Base-by-base conservation (phyloP, 2,329 filamentous ascomycete species). In the Hymenoscyphus occultus region DNA sequence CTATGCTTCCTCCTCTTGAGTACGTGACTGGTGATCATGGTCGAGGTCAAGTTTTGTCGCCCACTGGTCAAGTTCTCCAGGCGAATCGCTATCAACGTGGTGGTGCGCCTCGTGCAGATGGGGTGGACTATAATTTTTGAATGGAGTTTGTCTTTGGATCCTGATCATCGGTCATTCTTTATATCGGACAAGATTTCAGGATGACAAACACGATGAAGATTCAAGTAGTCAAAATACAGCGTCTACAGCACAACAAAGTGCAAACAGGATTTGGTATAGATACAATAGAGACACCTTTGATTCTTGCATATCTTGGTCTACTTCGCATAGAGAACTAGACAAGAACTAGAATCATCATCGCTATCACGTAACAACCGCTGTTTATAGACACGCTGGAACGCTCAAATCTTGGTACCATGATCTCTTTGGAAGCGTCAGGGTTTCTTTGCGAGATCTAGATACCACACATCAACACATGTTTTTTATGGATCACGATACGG, bases 1-100 rank as follows among this genome's bases (percentile, higher is more conserved):
- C 48, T 12, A 54, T 28, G 10, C 48, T 54, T 54, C 48, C 48
- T 31, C 48, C 48, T 31, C 48, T 54, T 54, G 48, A 22, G 6
- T 54, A 54, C 9, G 19, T 54, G 10, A 54, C 48, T 54, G 48
- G 48, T 54, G 48, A 54, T 31, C 48, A 54, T 13, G 48, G 48
- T 2, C 48, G 48, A 10, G 48, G 48, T 28, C 48, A 54, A 4
- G 19, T 35, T 35, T 35, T 35, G 35, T 35, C 35, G 35, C 35
- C 35, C 5, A 35, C 35, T 35, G 48, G 48, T 28, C 48, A 54
- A 4, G 19, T 54, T 28, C 19, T 28, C 0, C 48, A 54, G 10
- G 9, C 48, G 22, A 10, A 28, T 54, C 19, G 19, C 10, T 54
- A 28, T 54, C 48, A 54, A 54, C 48, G 48, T 54, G 48, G 10